phyloP scores from a whole-genome alignment of 2,329 filamentous ascomycete species.

The Aspergillus melleus region DNA sequence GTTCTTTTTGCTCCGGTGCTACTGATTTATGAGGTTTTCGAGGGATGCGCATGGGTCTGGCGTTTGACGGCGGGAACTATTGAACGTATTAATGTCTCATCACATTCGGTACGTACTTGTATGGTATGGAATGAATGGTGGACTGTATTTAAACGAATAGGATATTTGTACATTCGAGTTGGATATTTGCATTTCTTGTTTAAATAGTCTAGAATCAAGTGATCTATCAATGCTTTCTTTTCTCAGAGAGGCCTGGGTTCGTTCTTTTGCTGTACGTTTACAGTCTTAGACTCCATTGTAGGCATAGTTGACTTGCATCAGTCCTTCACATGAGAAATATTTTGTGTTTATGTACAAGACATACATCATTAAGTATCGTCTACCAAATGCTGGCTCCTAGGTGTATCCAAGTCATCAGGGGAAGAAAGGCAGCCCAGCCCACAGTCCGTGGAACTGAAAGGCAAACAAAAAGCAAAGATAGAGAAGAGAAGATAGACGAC shows the following conservation, averaged over 20 bases:
- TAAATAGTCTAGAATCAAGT: neutral
- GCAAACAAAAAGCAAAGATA: neutral
- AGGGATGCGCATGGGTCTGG: constrained; percentile 37
- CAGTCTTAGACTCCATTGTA: neutral
- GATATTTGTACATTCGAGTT: constrained; percentile 23
- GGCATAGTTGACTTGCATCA: too few relatives aligned
- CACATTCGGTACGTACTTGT: constrained; percentile 9
- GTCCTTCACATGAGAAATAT: neutral
- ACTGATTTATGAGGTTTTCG: constrained; percentile 31
- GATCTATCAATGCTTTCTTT: neutral
- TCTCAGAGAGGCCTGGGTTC: too few relatives aligned
- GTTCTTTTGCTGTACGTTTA: neutral
- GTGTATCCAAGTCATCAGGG: neutral
- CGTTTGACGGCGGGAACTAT: constrained; percentile 26
- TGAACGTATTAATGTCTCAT: constrained; percentile 9
- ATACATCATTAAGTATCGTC: neutral
- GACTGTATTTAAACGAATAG: constrained; percentile 22
- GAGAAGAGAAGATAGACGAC: too few relatives aligned
- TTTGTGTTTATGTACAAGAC: constrained; percentile 4
- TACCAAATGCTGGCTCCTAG: neutral
- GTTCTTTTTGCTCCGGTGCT: constrained; percentile 12
- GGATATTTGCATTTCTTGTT: constrained; percentile 11
- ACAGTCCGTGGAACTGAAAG: neutral
- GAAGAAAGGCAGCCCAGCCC: neutral
- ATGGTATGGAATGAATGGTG: constrained; percentile 12